Conservation (phyloP, 371 early-diverging fungal species). For the Apophysomyces trapeziformis region DNA sequence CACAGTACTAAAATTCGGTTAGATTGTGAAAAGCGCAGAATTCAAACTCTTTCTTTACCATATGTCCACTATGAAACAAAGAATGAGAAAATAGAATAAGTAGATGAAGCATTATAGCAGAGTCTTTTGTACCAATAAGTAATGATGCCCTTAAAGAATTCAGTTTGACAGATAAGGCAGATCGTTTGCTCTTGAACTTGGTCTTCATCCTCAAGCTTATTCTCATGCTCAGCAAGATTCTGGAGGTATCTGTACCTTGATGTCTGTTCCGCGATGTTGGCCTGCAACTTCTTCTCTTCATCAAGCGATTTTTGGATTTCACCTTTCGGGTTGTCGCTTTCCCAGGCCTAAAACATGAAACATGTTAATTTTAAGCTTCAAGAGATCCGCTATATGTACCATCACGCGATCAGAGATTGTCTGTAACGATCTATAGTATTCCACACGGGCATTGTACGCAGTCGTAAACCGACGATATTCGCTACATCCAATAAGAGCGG, state of each 20-base stretch:
- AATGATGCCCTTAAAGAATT: conserved; percentile 56
- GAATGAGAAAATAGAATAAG: not conserved
- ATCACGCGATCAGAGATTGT: conserved; percentile 53
- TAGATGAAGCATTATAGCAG: not conserved
- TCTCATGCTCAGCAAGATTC: conserved; percentile 33
- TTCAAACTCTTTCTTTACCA: conserved; percentile 12
- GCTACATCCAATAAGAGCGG: conserved; percentile 9
- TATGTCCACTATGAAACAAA: conserved; percentile 31
- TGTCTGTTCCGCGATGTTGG: conserved; percentile 31
- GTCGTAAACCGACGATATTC: conserved; percentile 41
- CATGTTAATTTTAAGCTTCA: not conserved
- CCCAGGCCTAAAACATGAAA: conserved; percentile 23
- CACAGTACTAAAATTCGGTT: conserved; percentile 27
- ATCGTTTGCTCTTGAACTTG: conserved; percentile 26
- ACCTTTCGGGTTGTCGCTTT: conserved; percentile 26
- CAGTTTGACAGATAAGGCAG: conserved; percentile 62
- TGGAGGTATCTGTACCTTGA: conserved; percentile 49
- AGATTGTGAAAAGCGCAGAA: not conserved
- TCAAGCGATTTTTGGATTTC: conserved; percentile 33
- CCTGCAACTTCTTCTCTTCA: conserved; percentile 25
- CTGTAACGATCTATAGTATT: conserved; percentile 63
- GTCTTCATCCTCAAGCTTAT: not conserved
- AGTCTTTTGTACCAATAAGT: conserved; percentile 52
- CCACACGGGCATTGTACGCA: conserved; percentile 50
- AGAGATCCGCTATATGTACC: conserved; percentile 10